These are phyloP conservation scores for Tuber melanosporum DNA, from an alignment of 495 filamentous ascomycete species.

Conservation along the genomic window DNA sequence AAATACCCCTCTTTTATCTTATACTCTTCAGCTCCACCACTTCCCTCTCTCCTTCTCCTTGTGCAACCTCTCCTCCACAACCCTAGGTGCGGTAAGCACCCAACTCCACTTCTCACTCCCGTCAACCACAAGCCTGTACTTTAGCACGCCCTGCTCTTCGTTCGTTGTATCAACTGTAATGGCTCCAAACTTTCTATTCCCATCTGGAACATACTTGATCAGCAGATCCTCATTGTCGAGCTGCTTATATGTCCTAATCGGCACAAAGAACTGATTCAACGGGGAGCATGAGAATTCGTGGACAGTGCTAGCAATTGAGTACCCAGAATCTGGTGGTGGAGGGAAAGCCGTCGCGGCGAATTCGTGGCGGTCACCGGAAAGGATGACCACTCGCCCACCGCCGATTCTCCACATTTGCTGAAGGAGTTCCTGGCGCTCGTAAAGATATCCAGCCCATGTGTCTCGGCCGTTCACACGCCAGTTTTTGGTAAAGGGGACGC, in stretches of 20 bases:
- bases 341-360: slow-evolving; percentile 71
- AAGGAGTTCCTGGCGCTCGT: slow-evolving; percentile 69
- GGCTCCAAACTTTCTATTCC: slow-evolving; percentile 84
- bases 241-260: slow-evolving; percentile 73
- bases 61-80: slow-evolving; percentile 12
- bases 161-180: slow-evolving; percentile 69
- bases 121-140: slow-evolving; percentile 77
- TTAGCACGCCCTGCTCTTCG: slow-evolving; percentile 58
- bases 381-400: slow-evolving; percentile 65
- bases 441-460: slow-evolving; percentile 86
- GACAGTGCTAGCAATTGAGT: slow-evolving; percentile 49
- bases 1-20: not conserved
- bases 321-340: slow-evolving; percentile 33
- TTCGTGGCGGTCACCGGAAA: slow-evolving; percentile 89
- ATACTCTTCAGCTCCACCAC: slow-evolving; percentile 19
- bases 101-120: slow-evolving; percentile 71
- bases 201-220: slow-evolving; percentile 77
- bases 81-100: slow-evolving; percentile 50
- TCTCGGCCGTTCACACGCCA: slow-evolving; percentile 74
- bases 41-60: slow-evolving; percentile 19
- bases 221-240: slow-evolving; percentile 68
- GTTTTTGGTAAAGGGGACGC: slow-evolving; percentile 93
- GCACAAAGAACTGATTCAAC: slow-evolving; percentile 86
- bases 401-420: slow-evolving; percentile 85
- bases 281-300: slow-evolving; percentile 87